Percentiles rank a stretch among this genome's conserved stretches.
These are phyloP conservation scores for Cercospora sp. DNA, from an alignment of 2,329 filamentous ascomycete species.

Conservation along the genomic window DNA sequence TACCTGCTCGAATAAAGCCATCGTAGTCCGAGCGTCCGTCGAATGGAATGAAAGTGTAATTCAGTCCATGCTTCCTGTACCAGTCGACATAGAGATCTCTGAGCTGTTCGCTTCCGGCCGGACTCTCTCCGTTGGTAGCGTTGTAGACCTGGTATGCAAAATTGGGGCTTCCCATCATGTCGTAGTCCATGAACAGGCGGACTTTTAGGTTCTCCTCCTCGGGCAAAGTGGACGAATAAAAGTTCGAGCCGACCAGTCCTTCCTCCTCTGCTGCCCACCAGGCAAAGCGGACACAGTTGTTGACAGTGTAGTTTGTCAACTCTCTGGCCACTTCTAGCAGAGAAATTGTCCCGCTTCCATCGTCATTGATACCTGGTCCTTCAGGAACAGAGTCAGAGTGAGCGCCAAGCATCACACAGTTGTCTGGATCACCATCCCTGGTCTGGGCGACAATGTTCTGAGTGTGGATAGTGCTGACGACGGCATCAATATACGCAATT, in stretches of 20 bases:
- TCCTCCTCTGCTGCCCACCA: slow-evolving; percentile 65
- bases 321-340: slow-evolving; percentile 61
- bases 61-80: slow-evolving; percentile 24
- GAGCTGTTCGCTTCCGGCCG: slow-evolving; percentile 24
- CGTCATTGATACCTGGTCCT: slow-evolving; percentile 73
- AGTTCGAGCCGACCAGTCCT: slow-evolving; percentile 60
- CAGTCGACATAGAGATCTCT: slow-evolving; percentile 27
- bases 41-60: slow-evolving; percentile 30
- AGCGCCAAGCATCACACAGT: slow-evolving; percentile 41
- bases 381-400: slow-evolving; percentile 51
- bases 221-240: slow-evolving; percentile 50
- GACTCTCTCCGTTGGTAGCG: slow-evolving; percentile 34
- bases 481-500: slow-evolving; percentile 29
- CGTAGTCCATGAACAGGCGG: slow-evolving; percentile 68
- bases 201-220: slow-evolving; percentile 58
- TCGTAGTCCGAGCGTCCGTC: slow-evolving; percentile 30
- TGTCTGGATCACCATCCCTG: slow-evolving; percentile 53
- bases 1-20: slow-evolving; percentile 28
- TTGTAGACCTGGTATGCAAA: slow-evolving; percentile 59
- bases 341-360: slow-evolving; percentile 67
- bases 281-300: slow-evolving; percentile 67
- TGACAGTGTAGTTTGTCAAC: slow-evolving; percentile 70
- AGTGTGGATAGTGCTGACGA: slow-evolving; percentile 26
- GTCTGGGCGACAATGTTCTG: slow-evolving; percentile 26
- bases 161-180: slow-evolving; percentile 68